phyloP scores from a whole-genome alignment of 2,329 filamentous ascomycete species.

The Cryphonectria nitschkei region DNA sequence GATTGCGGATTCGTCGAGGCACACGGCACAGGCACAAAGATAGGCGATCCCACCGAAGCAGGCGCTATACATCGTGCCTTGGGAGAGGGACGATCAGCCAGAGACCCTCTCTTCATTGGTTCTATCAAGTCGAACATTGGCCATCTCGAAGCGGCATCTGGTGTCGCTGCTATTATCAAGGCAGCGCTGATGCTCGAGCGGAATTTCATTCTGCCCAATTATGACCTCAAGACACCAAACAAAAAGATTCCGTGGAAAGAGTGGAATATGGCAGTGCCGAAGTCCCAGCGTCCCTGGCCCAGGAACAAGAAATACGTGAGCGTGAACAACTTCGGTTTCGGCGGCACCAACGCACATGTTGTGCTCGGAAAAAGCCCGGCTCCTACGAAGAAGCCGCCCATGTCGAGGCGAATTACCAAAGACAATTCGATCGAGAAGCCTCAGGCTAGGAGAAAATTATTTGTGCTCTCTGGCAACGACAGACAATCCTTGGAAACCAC shows the following conservation, averaged over 20 bases:
- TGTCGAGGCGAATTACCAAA: conserved; percentile 33
- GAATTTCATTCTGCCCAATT: conserved; percentile 53
- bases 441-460: conserved; percentile 44
- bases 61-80: conserved; percentile 44
- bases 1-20: conserved; percentile 47
- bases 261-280: conserved; percentile 54
- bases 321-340: conserved; percentile 54
- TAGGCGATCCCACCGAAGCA: conserved; percentile 52
- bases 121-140: conserved; percentile 48
- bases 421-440: conserved; percentile 36
- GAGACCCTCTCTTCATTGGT: conserved; percentile 39
- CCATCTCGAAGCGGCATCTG: conserved; percentile 54
- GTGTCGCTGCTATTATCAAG: conserved; percentile 57
- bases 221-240: conserved; percentile 54
- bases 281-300: conserved; percentile 50
- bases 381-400: conserved; percentile 37
- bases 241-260: conserved; percentile 52
- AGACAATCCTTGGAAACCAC: conserved; percentile 41
- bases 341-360: conserved; percentile 50
- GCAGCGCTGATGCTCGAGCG: conserved; percentile 55
- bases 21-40: conserved; percentile 52
- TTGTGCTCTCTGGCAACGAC: conserved; percentile 48
- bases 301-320: conserved; percentile 53
- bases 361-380: conserved; percentile 44
- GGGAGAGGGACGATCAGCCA: conserved; percentile 33